These are phyloP conservation scores for Tricholoma sp. DNA, from an alignment of 768 basidiomycete species.

Conservation along the genomic window DNA sequence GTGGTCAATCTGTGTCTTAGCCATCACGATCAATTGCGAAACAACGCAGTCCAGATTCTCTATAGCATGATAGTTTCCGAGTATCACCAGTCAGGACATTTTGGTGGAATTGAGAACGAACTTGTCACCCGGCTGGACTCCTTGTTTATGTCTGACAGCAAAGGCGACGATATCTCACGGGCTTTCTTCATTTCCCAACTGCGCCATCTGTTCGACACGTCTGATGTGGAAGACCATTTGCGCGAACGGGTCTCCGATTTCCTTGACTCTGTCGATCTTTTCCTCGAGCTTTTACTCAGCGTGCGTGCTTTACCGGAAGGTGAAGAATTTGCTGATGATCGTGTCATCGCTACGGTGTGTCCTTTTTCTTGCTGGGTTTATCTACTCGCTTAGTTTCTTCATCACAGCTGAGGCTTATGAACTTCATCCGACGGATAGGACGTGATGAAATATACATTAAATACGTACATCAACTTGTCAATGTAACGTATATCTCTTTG, in stretches of 20 bases:
- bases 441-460: conserved; percentile 93
- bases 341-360: conserved; percentile 83
- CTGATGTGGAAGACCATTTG: conserved; percentile 74
- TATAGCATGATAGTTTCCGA: conserved; percentile 95
- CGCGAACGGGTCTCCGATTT: conserved; percentile 75
- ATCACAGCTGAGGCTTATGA: conserved; percentile 77
- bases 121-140: conserved; percentile 87
- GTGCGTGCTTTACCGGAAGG: conserved; percentile 88
- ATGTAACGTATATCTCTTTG: conserved; percentile 44
- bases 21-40: conserved; percentile 89
- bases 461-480: conserved; percentile 93
- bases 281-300: conserved; percentile 85
- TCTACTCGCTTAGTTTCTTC: conserved; percentile 5
- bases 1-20: conserved; percentile 92
- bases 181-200: conserved; percentile 92
- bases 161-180: conserved; percentile 85
- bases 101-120: conserved; percentile 88
- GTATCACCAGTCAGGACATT: conserved; percentile 79
- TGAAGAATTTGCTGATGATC: conserved; percentile 91
- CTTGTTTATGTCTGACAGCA: conserved; percentile 90
- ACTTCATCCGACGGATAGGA: conserved; percentile 89
- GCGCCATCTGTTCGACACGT: conserved; percentile 82
- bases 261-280: conserved; percentile 86
- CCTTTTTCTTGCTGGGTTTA: neutral
- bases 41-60: conserved; percentile 86